These are phyloP conservation scores for Metschnikowia santaceciliae DNA, from an alignment of 805 yeast genomes.

Conservation along the genomic window DNA sequence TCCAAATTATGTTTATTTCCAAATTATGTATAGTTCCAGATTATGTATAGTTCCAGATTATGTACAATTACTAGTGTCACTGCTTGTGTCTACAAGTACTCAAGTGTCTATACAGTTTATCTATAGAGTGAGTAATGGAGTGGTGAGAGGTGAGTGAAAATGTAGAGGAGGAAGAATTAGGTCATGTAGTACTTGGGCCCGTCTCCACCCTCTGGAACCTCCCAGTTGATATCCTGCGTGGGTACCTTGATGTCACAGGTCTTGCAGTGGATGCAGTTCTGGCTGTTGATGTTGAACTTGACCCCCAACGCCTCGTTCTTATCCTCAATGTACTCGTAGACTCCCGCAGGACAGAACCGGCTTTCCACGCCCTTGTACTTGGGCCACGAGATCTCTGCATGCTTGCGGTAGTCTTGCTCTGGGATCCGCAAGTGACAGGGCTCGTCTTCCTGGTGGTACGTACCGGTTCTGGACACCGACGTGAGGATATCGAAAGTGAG, in stretches of 20 bases:
- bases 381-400: constrained; percentile 67
- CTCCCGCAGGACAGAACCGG: constrained; percentile 98
- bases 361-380: constrained; percentile 83
- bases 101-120: too few species aligned
- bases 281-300: constrained; percentile 88
- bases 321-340: constrained; percentile 86
- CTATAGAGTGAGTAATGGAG: too few species aligned
- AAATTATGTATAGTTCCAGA: too few species aligned
- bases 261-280: constrained; percentile 97
- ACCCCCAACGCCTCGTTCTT: constrained; percentile 57
- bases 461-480: constrained; percentile 94
- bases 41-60: too few species aligned
- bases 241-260: constrained; percentile 98
- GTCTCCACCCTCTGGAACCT: constrained; percentile 98
- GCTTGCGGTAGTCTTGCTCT: constrained; percentile 59
- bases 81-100: too few species aligned
- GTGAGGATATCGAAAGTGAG: constrained; percentile 89
- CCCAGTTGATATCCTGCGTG: constrained; percentile 90
- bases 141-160: too few species aligned
- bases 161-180: not conserved
- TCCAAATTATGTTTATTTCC: too few species aligned
- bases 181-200: constrained; percentile 96
- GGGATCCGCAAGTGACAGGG: constrained; percentile 73
- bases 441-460: constrained; percentile 93
- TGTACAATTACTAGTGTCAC: too few species aligned